Evolutionary conservation across 768 basidiomycete species (phyloP), one percentile per base, ranked within the genome.

Genomic region (Steccherinum ochraceum): DNA sequence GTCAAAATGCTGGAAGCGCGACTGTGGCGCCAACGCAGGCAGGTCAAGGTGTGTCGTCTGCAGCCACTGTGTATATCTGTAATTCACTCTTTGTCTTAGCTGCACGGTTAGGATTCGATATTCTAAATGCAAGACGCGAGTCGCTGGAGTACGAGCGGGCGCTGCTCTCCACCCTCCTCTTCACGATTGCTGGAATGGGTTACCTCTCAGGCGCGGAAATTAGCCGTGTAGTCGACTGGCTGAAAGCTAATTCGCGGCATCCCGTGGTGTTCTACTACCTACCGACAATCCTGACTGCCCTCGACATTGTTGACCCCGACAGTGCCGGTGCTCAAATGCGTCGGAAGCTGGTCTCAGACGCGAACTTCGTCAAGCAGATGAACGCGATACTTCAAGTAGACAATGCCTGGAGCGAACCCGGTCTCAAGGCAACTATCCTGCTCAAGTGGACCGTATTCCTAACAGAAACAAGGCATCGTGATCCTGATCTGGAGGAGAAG

Each of bases 391-490:
- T 88, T 5, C 63, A 59, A 51, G 69, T 74, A 12, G 61, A 76
- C 7, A 67, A 77, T 2, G 67, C 74, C 13, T 93, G 90, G 89
- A 84, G 76, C 49, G 83, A 86, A 18, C 68, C 74, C 1, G 81
- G 82, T 1, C 67, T 95, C 13, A 88, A 85, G 60, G 84, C 89
- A 0, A 74, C 78, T 1, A 61, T 93, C 4, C 67, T 86, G n/a
- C 74, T 96, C 35, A 89, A 90, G 61, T 94, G 91, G 90, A 86
- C 91, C 0, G 73, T 94, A 52, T 90, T 91, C 65, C 71, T 92
- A 56, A 84, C 89, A 1, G 84, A 89, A 55, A 76, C 81, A 4
- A 76, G 90, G 21, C 83, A 86, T 61, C 77, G 78, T 18, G 81
- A 89, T 57, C 69, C 80, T 1, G 72, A 75, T 3, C 66, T 93